phyloP scores from a whole-genome alignment of 2,329 filamentous ascomycete genomes.

The Leptoxyphium fumago region DNA sequence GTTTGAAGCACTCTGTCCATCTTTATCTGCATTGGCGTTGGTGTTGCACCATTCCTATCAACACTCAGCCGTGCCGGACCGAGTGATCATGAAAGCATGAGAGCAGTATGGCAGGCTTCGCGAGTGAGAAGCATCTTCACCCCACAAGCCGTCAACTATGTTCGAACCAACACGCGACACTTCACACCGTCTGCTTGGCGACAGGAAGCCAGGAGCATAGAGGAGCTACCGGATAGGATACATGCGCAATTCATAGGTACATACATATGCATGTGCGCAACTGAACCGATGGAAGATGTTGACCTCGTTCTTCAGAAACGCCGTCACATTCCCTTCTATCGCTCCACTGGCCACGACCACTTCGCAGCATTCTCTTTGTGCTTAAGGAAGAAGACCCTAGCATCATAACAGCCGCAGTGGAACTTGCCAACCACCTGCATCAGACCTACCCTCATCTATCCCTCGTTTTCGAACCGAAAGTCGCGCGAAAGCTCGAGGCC shows the following conservation, averaged over 20 bases:
- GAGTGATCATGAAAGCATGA: not conserved
- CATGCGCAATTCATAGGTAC: conserved; percentile 50
- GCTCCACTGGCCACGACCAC: conserved; percentile 52
- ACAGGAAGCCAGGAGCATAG: conserved; percentile 36
- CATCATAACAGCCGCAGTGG: conserved; percentile 41
- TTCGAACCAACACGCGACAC: not conserved
- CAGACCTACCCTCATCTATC: conserved; percentile 67
- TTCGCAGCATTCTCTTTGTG: conserved; percentile 52
- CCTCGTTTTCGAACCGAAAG: conserved; percentile 66
- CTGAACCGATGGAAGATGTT: too few relatives aligned
- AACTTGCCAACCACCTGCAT: conserved; percentile 55
- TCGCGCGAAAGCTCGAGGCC: conserved; percentile 57
- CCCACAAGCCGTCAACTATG: not conserved
- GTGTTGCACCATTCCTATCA: too few relatives aligned
- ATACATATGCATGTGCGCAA: not conserved
- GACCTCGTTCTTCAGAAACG: conserved; percentile 30
- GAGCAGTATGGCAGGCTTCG: not conserved
- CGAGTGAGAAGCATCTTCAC: not conserved
- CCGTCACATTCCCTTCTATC: conserved; percentile 45
- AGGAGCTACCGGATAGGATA: conserved; percentile 39
- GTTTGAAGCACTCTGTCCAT: too few relatives aligned
- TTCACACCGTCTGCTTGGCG: conserved; percentile 4
- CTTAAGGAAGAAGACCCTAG: conserved; percentile 47
- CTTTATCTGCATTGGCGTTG: too few relatives aligned
- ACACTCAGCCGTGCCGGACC: too few relatives aligned